Conservation (phyloP, 1,139 yeast genomes). For the Saccharomycopsis hybrid region DNA sequence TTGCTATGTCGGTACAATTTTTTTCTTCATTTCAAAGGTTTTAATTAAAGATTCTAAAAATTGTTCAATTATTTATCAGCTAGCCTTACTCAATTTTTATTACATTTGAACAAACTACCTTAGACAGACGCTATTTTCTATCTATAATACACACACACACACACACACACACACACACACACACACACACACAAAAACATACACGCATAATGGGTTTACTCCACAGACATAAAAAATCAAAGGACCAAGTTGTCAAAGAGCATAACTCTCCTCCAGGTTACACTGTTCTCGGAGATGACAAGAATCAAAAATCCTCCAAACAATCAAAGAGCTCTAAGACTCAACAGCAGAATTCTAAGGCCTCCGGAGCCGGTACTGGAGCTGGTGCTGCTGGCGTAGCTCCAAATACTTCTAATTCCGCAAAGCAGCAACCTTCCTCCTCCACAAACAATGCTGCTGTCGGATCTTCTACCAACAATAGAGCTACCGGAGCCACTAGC, state of each 20-base stretch:
- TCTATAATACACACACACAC: neutral
- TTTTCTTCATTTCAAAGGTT: too few species aligned
- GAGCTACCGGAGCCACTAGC: neutral
- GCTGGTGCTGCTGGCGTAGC: neutral
- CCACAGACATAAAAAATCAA: neutral
- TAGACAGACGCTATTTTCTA: too few species aligned
- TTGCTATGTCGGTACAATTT: too few species aligned
- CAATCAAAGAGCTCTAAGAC: neutral
- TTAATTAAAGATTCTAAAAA: too few species aligned
- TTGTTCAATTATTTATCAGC: too few species aligned
- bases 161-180: neutral
- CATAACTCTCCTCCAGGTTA: conserved; percentile 4
- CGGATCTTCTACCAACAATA: neutral
- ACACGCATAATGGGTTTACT: neutral
- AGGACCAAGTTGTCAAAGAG: neutral
- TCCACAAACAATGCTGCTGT: neutral
- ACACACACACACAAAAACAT: neutral
- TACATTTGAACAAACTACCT: too few species aligned
- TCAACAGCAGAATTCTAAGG: neutral
- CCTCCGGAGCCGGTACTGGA: neutral
- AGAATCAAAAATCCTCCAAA: neutral
- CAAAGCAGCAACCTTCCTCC: neutral
- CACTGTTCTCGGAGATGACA: neutral
- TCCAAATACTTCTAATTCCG: neutral
- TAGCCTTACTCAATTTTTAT: too few species aligned